These are phyloP conservation scores for Penicillium arizonense DNA, from an alignment of 495 filamentous ascomycete species.

Conservation along the genomic window DNA sequence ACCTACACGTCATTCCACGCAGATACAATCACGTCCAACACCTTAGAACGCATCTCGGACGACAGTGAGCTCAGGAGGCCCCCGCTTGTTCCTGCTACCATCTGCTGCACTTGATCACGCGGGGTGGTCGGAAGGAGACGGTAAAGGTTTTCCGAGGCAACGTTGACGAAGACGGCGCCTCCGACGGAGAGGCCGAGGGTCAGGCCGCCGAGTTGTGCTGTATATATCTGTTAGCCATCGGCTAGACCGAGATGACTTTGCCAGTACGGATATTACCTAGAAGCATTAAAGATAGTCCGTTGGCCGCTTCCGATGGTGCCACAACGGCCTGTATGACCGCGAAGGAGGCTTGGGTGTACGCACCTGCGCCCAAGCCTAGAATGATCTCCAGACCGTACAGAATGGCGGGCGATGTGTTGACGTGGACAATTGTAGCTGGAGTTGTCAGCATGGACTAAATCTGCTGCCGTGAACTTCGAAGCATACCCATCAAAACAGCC, in stretches of 20 bases:
- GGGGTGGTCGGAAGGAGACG: neutral
- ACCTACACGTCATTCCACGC: constrained; percentile 3
- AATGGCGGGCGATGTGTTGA: constrained; percentile 25
- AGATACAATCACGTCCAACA: neutral
- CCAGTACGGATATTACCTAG: neutral
- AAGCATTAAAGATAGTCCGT: constrained; percentile 45
- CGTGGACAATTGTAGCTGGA: constrained; percentile 23
- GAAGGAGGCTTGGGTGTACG: constrained; percentile 49
- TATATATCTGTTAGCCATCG: neutral
- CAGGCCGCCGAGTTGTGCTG: neutral
- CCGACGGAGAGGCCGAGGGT: constrained; percentile 38
- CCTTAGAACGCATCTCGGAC: neutral
- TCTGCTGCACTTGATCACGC: neutral
- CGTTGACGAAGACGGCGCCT: constrained; percentile 53
- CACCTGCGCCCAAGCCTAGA: constrained; percentile 50
- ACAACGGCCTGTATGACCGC: constrained; percentile 51
- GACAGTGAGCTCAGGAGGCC: neutral
- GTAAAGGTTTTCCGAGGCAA: constrained; percentile 28
- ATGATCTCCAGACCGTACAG: constrained; percentile 57
- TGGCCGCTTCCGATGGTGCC: constrained; percentile 30
- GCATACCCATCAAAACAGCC: constrained; percentile 11
- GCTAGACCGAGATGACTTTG: too few relatives aligned
- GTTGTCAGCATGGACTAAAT: neutral
- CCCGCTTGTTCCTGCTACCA: constrained; percentile 4
- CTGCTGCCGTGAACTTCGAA: too few relatives aligned